Evolutionary conservation across 495 filamentous ascomycete genomes (phyloP), one percentile per base, ranked within the genome.

Genomic region (Entonaema liquescens): DNA sequence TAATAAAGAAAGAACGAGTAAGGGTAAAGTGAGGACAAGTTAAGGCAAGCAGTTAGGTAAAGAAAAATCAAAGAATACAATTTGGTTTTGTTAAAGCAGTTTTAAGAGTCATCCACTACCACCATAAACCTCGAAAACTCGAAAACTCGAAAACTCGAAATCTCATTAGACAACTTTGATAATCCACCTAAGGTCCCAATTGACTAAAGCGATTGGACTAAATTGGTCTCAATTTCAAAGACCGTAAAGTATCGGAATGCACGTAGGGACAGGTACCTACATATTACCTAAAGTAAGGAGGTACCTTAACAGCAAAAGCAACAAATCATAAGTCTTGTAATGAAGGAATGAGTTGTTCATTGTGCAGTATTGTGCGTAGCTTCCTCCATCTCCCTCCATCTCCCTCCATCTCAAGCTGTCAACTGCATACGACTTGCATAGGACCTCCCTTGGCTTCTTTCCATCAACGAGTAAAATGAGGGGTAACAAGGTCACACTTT

Each of bases 201-300:
- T 73, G 70, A 73, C 65, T 65, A 73, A 68, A 63, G 70, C 62
- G 70, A 73, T 66, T 62, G 62, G 65, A 66, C 68, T 73, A 47
- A 33, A 60, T 59, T 69, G 62, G 53, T 35, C 44, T 71, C 58
- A 71, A 60, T 64, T 64, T 67, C 52, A 35, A 59, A 66, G 59
- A 40, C 38, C 38, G n/a, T 19, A 17, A 53, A 53, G 70, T 69
- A 66, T 61, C 40, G 62, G 61, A 62, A 73, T 73, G 70, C 70
- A 73, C 65, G 70, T 68, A 68, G 70, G 65, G 70, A 66, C 69
- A 73, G 60, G 70, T 72, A 72, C 70, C 59, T 68, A 72, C 59
- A 63, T 73, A 63, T 73, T 62, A 69, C 61, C 56, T 69, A 68
- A 67, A 8, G 21, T 17, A 29, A 57, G 26, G 40, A 50, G 50